Evolutionary conservation across 2,329 filamentous ascomycete genomes (phyloP), one percentile per base, ranked within the genome.

Genomic region (Venturia asperata): DNA sequence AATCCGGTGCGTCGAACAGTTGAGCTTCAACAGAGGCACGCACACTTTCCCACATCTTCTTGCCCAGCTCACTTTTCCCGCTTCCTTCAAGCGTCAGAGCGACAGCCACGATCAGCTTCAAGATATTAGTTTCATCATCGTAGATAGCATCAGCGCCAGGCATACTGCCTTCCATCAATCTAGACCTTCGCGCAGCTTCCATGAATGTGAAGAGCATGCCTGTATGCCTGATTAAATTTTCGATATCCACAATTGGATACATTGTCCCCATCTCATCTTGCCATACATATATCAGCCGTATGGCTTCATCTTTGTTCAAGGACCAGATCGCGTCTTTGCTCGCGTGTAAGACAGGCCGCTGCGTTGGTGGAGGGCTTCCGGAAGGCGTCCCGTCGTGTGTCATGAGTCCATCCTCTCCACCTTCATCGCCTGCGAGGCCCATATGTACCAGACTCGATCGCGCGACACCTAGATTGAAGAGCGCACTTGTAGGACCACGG

Each of bases 251-350:
- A 4, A 96, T 84, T 0, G 93, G 93, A 74, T 96, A 96, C 91
- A 96, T 95, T 71, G 93, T 84, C 55, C 91, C 91, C 71, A 95
- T 87, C 73, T 97, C 92, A 70, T 97, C 92, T 69, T 96, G 90
- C 72, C 94, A 93, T 0, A 95, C 80, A 17, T 85, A 82, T 69
- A 90, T 91, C 17, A 97, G 77, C 1, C 91, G 85, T 24, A 93
- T 75, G 71, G 94, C 90, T 72, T 97, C 92, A 43, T 92, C 86
- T 71, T 88, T 87, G 64, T 84, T 84, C 61, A 95, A 84, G 9
- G 86, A 82, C 85, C 91, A 92, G 37, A 97, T 83, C 0, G 92
- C 91, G 72, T 97, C 93, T 71, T 87, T 81, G 67, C 78, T 77
- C 27, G 73, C 67, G 49, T 68, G 67, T 30, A 72, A 70, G 47